These are phyloP conservation scores for Ceratonia siliqua DNA, from an alignment of 306 rosid genomes.

Conservation along the genomic window DNA sequence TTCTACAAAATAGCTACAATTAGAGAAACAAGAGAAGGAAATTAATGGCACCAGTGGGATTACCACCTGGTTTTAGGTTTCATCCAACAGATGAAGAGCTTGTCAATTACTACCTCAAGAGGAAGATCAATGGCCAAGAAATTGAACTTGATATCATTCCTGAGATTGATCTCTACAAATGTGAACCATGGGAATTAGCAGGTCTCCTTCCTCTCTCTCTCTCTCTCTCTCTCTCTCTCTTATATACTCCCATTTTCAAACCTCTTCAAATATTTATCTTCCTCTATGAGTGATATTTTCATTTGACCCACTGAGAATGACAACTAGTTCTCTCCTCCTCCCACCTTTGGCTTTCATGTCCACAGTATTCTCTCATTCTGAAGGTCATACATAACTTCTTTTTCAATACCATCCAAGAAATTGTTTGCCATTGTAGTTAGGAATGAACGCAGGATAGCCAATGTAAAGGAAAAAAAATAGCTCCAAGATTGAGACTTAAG, in stretches of 20 bases:
- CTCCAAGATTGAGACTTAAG: background rate
- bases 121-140: slow-evolving; percentile 87
- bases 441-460: background rate
- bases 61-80: slow-evolving; percentile 99
- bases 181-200: slow-evolving; percentile 99
- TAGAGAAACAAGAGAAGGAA: background rate
- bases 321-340: background rate
- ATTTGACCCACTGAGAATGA: background rate
- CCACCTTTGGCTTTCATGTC: background rate
- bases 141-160: slow-evolving; percentile 98
- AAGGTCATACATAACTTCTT: background rate
- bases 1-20: slow-evolving; percentile 29
- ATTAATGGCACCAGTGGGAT: slow-evolving; percentile 93
- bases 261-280: background rate
- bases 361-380: background rate
- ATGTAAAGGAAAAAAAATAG: background rate
- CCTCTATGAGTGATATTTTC: background rate
- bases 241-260: background rate
- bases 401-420: slow-evolving; percentile 8
- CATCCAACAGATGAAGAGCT: slow-evolving; percentile 99
- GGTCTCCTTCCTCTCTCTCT: too few relatives aligned
- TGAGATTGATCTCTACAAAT: slow-evolving; percentile 98
- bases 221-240: background rate
- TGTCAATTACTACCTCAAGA: slow-evolving; percentile 89
- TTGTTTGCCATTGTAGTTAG: slow-evolving; percentile 8